Conservation (phyloP, 2,329 filamentous ascomycete species). For the Trichoderma asperellum region DNA sequence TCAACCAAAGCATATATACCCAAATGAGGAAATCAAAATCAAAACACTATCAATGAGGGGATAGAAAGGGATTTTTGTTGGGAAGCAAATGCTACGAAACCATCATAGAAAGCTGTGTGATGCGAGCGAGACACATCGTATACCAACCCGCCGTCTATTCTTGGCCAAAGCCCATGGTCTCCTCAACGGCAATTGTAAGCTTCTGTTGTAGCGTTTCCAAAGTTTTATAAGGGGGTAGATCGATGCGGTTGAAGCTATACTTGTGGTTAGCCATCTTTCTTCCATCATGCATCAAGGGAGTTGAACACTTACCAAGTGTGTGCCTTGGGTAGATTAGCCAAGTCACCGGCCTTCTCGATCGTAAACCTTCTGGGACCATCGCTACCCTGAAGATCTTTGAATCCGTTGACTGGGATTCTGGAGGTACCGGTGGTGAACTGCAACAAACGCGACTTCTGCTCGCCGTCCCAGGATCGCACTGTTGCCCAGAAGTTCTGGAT, state of each 20-base stretch:
- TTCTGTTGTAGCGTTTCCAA: slow-evolving; percentile 85
- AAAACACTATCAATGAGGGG: slow-evolving; percentile 29
- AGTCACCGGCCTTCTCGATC: slow-evolving; percentile 95
- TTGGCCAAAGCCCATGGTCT: slow-evolving; percentile 98
- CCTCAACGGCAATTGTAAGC: slow-evolving; percentile 94
- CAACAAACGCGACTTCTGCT: slow-evolving; percentile 93
- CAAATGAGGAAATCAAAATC: slow-evolving; percentile 35
- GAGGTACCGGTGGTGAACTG: slow-evolving; percentile 98
- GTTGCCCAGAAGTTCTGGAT: slow-evolving; percentile 99
- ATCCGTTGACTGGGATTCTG: slow-evolving; percentile 97
- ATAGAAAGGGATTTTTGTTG: slow-evolving; percentile 5
- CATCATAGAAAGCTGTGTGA: slow-evolving; percentile 19
- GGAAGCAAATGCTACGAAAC: slow-evolving; percentile 19
- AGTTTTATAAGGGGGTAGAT: slow-evolving; percentile 90
- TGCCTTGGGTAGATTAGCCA: slow-evolving; percentile 89
- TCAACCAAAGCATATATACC: slow-evolving; percentile 40
- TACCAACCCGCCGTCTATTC: slow-evolving; percentile 62
- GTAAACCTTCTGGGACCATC: slow-evolving; percentile 95
- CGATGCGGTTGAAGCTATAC: slow-evolving; percentile 90
- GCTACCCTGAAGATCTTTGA: slow-evolving; percentile 97
- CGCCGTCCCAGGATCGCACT: slow-evolving; percentile 94
- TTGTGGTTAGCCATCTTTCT: slow-evolving; percentile 28
- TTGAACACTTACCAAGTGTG: slow-evolving; percentile 82
- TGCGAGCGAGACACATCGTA: slow-evolving; percentile 21
- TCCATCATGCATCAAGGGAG: not conserved